Base-by-base conservation (phyloP, 2,329 filamentous ascomycete species). In the Furcasterigmium furcatum region DNA sequence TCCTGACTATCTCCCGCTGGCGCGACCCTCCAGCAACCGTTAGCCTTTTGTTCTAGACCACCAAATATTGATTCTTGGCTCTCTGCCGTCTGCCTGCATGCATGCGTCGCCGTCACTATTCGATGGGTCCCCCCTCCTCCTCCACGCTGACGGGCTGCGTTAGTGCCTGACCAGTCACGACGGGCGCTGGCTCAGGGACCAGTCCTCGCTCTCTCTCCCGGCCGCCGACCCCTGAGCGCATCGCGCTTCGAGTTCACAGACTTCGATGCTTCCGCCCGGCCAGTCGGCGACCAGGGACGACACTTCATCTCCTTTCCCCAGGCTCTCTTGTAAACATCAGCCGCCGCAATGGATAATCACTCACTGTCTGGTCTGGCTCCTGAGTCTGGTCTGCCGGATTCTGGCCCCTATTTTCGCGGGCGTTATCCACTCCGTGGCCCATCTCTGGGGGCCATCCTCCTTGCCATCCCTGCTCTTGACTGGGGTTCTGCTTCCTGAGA, bases 41-140 rank as follows among this genome's bases (percentile, higher is more conserved):
- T 29, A 30, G 13, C 19, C 40, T 13, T 27, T 27, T 32, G 29
- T 24, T 42, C 40, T 34, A 42, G 40, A 34, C 40, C 29, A n/a
- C 34, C 27, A 13, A 42, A 42, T 42, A 42, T 42, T 42, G 40
- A 21, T 42, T 41, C 40, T 42, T 42, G 29, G 40, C 40, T 24
- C 14, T 9, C 29, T 30, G 39, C 25, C 27, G 29, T 24, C 40
- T 22, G 29, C 22, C 29, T 42, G 40, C 40, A 42, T 30, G 40
- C 29, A 27, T 12, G 7, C 24, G 24, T 27, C 24, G 24, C 7
- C 24, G 7, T 27, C 12, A 12, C 24, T 12, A 27, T 27, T 7
- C 24, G 24, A 27, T 27, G 24, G 24, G 24, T 12, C 24, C 24
- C n/a, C 34, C n/a, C 4, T 36, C 30, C 30, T 32, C 14, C 14